Conservation (phyloP, 306 rosid genomes). For the Calophaca sinica region DNA sequence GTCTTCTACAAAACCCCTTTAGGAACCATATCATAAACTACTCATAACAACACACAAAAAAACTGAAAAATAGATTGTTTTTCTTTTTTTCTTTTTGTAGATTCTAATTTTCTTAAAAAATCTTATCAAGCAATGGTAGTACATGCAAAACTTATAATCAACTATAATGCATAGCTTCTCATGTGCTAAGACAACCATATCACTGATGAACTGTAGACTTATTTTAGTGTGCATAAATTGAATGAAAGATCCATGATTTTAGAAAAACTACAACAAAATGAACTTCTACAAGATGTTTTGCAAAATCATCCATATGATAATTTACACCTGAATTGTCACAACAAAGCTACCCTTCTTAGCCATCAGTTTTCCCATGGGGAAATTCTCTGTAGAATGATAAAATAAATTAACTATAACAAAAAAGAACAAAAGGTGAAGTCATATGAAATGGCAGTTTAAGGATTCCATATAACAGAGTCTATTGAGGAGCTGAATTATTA, state of each 20-base stretch:
- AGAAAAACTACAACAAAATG: constrained; percentile 14
- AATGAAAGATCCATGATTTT: constrained; percentile 13
- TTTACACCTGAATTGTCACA: constrained; percentile 41
- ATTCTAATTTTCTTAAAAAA: background rate
- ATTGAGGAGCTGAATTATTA: constrained; percentile 49
- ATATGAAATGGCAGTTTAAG: background rate
- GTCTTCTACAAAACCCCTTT: too few relatives aligned
- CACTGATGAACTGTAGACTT: background rate
- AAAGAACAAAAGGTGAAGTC: constrained; percentile 21
- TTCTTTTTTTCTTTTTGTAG: background rate
- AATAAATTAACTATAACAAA: constrained; percentile 30
- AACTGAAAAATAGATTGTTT: too few relatives aligned
- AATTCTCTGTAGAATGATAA: constrained; percentile 22
- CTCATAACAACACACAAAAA: too few relatives aligned
- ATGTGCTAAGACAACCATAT: background rate
- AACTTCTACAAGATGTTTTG: constrained; percentile 10
- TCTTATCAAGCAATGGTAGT: background rate
- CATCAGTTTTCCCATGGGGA: constrained; percentile 10
- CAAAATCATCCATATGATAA: constrained; percentile 36
- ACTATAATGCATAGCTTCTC: background rate
- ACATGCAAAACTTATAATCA: background rate
- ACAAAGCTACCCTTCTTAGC: constrained; percentile 25
- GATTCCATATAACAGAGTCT: constrained; percentile 41
- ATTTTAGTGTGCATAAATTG: background rate
- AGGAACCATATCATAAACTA: too few relatives aligned